phyloP scores from a whole-genome alignment of 2,329 filamentous ascomycete genomes.

The Colletotrichum sp. region DNA sequence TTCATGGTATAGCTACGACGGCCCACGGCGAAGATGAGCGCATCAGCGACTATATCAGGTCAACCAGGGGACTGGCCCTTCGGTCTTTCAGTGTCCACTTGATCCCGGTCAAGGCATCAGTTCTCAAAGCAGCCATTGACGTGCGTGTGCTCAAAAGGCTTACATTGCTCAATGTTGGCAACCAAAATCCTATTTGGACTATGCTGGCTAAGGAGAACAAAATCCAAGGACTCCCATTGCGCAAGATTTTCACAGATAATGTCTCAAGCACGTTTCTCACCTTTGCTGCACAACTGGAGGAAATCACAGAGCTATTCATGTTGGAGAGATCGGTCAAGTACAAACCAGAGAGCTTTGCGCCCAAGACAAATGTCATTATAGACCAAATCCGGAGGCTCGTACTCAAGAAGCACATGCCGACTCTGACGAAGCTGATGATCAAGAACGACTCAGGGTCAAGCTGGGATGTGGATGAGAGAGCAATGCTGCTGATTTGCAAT shows the following conservation, averaged over 20 bases:
- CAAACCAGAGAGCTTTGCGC: constrained; percentile 58
- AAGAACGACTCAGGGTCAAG: constrained; percentile 56
- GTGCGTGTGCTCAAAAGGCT: constrained; percentile 60
- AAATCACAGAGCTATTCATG: constrained; percentile 64
- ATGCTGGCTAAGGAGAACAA: constrained; percentile 60
- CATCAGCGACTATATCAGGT: constrained; percentile 59
- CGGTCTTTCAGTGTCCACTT: constrained; percentile 60
- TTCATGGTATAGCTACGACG: constrained; percentile 1
- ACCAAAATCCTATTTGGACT: constrained; percentile 65
- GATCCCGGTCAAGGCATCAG: constrained; percentile 64
- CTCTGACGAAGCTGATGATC: constrained; percentile 63
- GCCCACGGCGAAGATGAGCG: constrained; percentile 26
- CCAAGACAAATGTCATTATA: constrained; percentile 54
- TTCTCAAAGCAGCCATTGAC: constrained; percentile 62
- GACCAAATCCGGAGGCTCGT: constrained; percentile 63
- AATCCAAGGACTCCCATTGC: constrained; percentile 53
- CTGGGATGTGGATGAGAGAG: constrained; percentile 65
- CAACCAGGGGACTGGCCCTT: constrained; percentile 63
- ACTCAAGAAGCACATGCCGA: constrained; percentile 61
- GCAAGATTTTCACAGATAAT: constrained; percentile 68
- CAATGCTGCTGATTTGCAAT: constrained; percentile 57
- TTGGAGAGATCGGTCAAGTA: constrained; percentile 58
- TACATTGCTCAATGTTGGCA: constrained; percentile 68
- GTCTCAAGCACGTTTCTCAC: constrained; percentile 60
- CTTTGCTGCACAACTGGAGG: constrained; percentile 56